Evolutionary conservation across 2,329 filamentous ascomycete genomes (phyloP), one percentile per base, ranked within the genome.

Genomic region (Phymatotrichopsis omnivora): DNA sequence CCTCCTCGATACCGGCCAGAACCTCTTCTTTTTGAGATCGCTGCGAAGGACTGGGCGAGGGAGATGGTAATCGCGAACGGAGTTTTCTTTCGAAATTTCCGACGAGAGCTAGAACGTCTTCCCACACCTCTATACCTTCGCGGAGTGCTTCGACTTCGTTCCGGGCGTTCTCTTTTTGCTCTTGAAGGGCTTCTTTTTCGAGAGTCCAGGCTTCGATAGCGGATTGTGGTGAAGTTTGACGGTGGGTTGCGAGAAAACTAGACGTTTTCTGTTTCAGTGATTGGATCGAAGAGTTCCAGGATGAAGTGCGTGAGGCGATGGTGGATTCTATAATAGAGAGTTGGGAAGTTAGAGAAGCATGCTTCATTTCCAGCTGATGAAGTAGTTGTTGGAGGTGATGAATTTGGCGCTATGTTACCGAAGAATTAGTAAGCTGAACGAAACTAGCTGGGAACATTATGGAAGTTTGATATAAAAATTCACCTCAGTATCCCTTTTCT

Each of bases 71-170:
- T 28, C 75, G 64, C 17, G 64, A 64, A n/a, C 73, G 67, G 8
- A 85, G 62, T n/a, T 65, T 70, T 5, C 70, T 65, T 60, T 89
- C 83, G 55, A 84, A 85, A 14, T 71, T 69, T 3, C 69, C 68
- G 1, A 87, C 72, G 7, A 75, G 64, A 12, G 66, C 64, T 3
- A 80, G 67, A 1, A 74, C 73, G 10, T 77, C 71, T 27, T 72
- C 68, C 83, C 83, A 89, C 11, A 84, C 62, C 10, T 68, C 63
- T 1, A 71, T 73, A 1, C 83, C 83, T 52, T 82, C 74, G 17
- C 80, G 73, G 7, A 87, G 67, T 1, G 82, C 82, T 3, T 67
- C 62, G 14, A 71, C 71, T 52, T 87, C 82, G 34, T 68, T 68
- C 23, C 77, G 70, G 1, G 80, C 73, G 20, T 72, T 68, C 7